These are phyloP conservation scores for Carallia pectinifolia DNA, from an alignment of 345 rosid species.

Conservation along the genomic window DNA sequence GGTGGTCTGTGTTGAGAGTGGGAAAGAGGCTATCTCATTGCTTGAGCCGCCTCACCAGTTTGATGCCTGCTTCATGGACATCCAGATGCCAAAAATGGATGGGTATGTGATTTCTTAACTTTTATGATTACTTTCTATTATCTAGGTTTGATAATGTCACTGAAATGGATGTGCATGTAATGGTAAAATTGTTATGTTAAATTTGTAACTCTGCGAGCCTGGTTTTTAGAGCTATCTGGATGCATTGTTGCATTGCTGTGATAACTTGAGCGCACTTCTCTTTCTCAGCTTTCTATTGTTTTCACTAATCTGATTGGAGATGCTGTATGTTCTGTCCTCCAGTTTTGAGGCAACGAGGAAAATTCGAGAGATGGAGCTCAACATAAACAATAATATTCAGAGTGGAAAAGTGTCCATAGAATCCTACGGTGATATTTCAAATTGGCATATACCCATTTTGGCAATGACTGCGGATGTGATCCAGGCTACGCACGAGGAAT, in stretches of 20 bases:
- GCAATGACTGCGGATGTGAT: slow-evolving; percentile 99
- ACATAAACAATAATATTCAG: slow-evolving; percentile 33
- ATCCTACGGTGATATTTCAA: slow-evolving; percentile 29
- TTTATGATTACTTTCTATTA: background rate
- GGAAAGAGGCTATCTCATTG: slow-evolving; percentile 54
- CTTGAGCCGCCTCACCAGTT: slow-evolving; percentile 76
- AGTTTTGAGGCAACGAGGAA: slow-evolving; percentile 80
- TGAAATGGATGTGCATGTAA: slow-evolving; percentile 79
- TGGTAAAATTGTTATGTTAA: background rate
- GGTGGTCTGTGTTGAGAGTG: slow-evolving; percentile 71
- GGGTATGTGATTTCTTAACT: slow-evolving; percentile 52
- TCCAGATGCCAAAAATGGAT: slow-evolving; percentile 98
- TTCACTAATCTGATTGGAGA: background rate
- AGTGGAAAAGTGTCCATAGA: slow-evolving; percentile 37
- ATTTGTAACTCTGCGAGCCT: background rate
- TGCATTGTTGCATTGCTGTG: background rate
- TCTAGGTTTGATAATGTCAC: background rate
- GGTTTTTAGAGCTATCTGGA: background rate
- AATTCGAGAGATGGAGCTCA: slow-evolving; percentile 61
- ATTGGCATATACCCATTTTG: slow-evolving; percentile 65
- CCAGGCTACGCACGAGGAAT: slow-evolving; percentile 76
- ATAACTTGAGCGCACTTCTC: background rate
- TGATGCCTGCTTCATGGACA: slow-evolving; percentile 99
- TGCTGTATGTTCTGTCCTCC: slow-evolving; percentile 11
- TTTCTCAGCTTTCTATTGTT: background rate